Percentiles rank a stretch among this genome's conserved stretches.
These are phyloP conservation scores for Hagleromyces aurorensis DNA, from an alignment of 805 yeast genomes.

Conservation along the genomic window DNA sequence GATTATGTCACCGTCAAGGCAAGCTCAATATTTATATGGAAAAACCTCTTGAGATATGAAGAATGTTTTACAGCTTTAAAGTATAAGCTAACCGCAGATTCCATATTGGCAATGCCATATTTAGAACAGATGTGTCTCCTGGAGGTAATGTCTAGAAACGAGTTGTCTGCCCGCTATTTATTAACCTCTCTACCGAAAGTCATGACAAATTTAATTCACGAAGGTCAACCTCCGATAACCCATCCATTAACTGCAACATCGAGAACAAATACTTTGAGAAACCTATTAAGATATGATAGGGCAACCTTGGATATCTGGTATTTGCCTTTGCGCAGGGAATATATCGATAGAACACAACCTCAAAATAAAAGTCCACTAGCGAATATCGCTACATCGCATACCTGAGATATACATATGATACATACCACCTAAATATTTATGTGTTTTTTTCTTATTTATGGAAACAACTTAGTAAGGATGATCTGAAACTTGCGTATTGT, in stretches of 20 bases:
- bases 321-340: slow-evolving; percentile 17
- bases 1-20: slow-evolving; percentile 13
- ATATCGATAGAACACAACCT: too few species aligned
- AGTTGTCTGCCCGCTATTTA: slow-evolving; percentile 14
- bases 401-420: too few species aligned
- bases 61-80: slow-evolving; percentile 18
- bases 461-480: too few species aligned
- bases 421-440: too few species aligned
- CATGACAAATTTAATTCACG: slow-evolving; percentile 20
- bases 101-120: slow-evolving; percentile 24
- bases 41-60: slow-evolving; percentile 19
- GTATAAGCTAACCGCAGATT: slow-evolving; percentile 12
- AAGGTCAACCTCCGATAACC: slow-evolving; percentile 11
- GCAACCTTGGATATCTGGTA: slow-evolving; percentile 20
- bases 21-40: slow-evolving; percentile 15
- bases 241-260: slow-evolving; percentile 23
- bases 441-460: too few species aligned
- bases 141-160: slow-evolving; percentile 18
- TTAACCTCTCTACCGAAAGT: slow-evolving; percentile 18
- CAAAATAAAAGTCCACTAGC: too few species aligned
- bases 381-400: too few species aligned
- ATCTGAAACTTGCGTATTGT: too few species aligned
- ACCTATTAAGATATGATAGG: slow-evolving; percentile 14
- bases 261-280: slow-evolving; percentile 19
- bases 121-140: slow-evolving; percentile 27